Conservation (phyloP, 2,329 filamentous ascomycete genomes). For the Aspergillus tamarii region DNA sequence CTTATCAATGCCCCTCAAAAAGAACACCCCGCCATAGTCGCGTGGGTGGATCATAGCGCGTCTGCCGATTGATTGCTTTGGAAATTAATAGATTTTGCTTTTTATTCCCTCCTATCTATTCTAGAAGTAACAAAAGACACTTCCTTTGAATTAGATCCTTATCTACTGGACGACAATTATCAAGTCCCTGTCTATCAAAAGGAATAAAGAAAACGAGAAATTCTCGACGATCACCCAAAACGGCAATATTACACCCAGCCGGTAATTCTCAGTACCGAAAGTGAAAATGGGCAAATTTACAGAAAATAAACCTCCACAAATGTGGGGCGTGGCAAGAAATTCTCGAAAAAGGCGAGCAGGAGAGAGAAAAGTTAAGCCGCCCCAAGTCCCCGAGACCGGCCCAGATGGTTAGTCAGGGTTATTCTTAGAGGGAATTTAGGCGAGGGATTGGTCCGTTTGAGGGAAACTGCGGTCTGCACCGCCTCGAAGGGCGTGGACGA, state of each 20-base stretch:
- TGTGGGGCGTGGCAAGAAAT: slow-evolving; percentile 40
- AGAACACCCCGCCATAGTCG: slow-evolving; percentile 25
- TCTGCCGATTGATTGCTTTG: slow-evolving; percentile 21
- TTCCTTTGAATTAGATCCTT: slow-evolving; percentile 1
- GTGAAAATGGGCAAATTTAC: slow-evolving; percentile 2
- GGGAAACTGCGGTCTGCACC: slow-evolving; percentile 9
- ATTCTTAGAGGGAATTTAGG: slow-evolving; percentile 9
- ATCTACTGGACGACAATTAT: not conserved
- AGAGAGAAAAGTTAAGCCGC: slow-evolving; percentile 11
- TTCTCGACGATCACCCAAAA: slow-evolving; percentile 13
- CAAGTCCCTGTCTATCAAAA: not conserved
- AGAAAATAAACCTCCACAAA: slow-evolving; percentile 7
- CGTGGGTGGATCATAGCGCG: slow-evolving; percentile 27
- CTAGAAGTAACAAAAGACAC: not conserved
- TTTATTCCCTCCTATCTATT: slow-evolving; percentile 4
- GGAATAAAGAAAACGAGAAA: not conserved
- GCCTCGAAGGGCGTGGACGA: slow-evolving; percentile 8
- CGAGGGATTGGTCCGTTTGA: not conserved
- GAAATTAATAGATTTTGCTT: not conserved
- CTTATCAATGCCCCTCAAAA: slow-evolving; percentile 28
- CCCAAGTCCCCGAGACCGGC: slow-evolving; percentile 29
- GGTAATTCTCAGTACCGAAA: slow-evolving; percentile 6
- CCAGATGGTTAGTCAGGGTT: slow-evolving; percentile 17
- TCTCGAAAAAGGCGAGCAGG: slow-evolving; percentile 26
- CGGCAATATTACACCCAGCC: slow-evolving; percentile 5